These are phyloP conservation scores for Sugiyamaella castrensis DNA, from an alignment of 1,139 yeast species.

Conservation along the genomic window DNA sequence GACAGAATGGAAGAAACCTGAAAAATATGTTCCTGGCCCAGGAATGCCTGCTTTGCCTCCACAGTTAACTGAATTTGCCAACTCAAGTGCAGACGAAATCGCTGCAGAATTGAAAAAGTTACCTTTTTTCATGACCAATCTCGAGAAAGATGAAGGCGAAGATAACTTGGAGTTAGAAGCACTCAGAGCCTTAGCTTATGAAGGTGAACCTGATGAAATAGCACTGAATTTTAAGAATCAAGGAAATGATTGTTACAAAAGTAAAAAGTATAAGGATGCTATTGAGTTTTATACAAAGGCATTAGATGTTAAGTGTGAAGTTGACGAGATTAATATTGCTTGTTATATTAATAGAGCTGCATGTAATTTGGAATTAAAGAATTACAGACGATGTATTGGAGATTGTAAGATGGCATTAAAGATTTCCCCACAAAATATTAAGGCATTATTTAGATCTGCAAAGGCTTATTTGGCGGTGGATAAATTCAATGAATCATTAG, in stretches of 20 bases:
- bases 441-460: conserved; percentile 84
- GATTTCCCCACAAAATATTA: conserved; percentile 65
- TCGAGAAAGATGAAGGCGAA: conserved; percentile 76
- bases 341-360: conserved; percentile 84
- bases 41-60: conserved; percentile 86
- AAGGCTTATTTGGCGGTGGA: conserved; percentile 72
- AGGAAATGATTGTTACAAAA: conserved; percentile 82
- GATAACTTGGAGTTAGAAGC: conserved; percentile 80
- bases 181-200: conserved; percentile 84
- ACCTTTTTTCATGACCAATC: conserved; percentile 92
- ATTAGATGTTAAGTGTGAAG: conserved; percentile 55
- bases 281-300: conserved; percentile 78
- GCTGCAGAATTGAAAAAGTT: conserved; percentile 74
- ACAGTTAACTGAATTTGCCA: conserved; percentile 63
- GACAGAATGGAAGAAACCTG: conserved; percentile 37
- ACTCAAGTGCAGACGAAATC: conserved; percentile 63
- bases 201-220: conserved; percentile 91
- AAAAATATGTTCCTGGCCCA: conserved; percentile 63
- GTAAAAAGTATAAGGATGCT: conserved; percentile 71
- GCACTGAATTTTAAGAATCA: conserved; percentile 88
- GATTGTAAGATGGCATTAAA: conserved; percentile 76
- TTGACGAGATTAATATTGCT: conserved; percentile 53
- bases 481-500: conserved; percentile 67
- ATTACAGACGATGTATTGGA: conserved; percentile 80
- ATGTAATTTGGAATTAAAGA: conserved; percentile 71